A percentile compares a stretch with the other conserved stretches of the same genome.
These are phyloP conservation scores for Bjerkandera adusta DNA, from an alignment of 1,284 basidiomycete species.

Conservation along the genomic window DNA sequence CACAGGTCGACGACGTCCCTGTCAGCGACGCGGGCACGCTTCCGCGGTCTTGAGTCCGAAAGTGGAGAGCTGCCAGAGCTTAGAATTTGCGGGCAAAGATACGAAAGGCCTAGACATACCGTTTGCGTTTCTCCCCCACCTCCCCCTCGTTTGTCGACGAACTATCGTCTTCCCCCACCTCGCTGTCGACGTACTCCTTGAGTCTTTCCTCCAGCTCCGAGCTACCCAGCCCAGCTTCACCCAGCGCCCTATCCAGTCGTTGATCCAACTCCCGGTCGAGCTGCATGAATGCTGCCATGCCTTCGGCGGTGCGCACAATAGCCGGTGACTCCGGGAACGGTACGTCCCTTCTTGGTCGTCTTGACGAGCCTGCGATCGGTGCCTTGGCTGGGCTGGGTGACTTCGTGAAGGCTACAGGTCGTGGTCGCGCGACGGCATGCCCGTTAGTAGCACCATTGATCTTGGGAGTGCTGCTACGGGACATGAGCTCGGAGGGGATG, in stretches of 20 bases:
- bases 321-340: constrained; percentile 68
- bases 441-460: constrained; percentile 36
- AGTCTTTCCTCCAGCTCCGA: constrained; percentile 34
- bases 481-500: constrained; percentile 51
- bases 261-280: constrained; percentile 49
- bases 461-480: constrained; percentile 23
- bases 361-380: constrained; percentile 15
- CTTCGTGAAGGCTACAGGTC: constrained; percentile 20
- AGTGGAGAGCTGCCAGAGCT: too few relatives aligned
- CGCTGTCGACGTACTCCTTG: constrained; percentile 41
- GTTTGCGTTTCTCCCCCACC: constrained; percentile 61
- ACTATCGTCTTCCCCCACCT: constrained; percentile 39
- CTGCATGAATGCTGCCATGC: constrained; percentile 65
- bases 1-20: constrained; percentile 56
- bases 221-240: constrained; percentile 11
- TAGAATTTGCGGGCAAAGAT: too few relatives aligned
- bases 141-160: constrained; percentile 37
- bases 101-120: constrained; percentile 38
- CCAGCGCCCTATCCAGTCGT: constrained; percentile 12
- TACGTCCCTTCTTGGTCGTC: constrained; percentile 32
- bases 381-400: constrained; percentile 30
- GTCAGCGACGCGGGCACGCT: constrained; percentile 37
- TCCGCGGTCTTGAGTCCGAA: too few relatives aligned
- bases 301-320: constrained; percentile 72
- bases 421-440: constrained; percentile 20